A percentile compares a stretch with the other conserved stretches of the same genome.
Conservation (phyloP, 2,329 filamentous ascomycete species). For the Dendrostoma leiphaemia region DNA sequence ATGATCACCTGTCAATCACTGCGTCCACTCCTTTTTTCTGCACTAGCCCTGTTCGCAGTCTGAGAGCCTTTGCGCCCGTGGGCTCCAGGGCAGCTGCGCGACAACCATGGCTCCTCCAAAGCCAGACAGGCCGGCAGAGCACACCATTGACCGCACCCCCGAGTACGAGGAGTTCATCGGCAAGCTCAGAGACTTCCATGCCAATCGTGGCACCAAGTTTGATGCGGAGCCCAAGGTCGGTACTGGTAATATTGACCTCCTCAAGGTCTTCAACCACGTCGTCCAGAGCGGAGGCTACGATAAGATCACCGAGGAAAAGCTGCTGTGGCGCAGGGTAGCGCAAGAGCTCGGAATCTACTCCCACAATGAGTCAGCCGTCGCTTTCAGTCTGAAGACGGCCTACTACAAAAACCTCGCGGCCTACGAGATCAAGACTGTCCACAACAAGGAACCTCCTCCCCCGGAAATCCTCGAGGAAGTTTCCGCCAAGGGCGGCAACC, state of each 20-base stretch:
- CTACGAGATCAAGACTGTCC: constrained; percentile 78
- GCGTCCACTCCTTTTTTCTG: background rate
- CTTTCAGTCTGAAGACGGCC: constrained; percentile 80
- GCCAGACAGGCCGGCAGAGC: constrained; percentile 21
- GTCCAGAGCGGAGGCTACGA: constrained; percentile 81
- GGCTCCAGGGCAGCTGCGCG: constrained; percentile 1
- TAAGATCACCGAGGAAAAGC: constrained; percentile 76
- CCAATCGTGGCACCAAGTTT: constrained; percentile 74
- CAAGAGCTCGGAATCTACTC: constrained; percentile 73
- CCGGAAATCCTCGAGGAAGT: constrained; percentile 86
- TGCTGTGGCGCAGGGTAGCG: constrained; percentile 80
- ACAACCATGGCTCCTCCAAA: constrained; percentile 33
- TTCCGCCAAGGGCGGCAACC: constrained; percentile 77
- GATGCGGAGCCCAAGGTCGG: constrained; percentile 82
- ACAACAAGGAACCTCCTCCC: constrained; percentile 78
- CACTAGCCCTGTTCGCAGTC: background rate
- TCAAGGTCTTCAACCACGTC: constrained; percentile 76
- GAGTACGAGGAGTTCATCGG: constrained; percentile 80
- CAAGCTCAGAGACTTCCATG: constrained; percentile 70
- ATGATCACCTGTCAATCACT: no score
- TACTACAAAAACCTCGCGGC: constrained; percentile 90
- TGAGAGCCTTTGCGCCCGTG: background rate
- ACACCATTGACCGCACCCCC: constrained; percentile 55
- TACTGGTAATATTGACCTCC: constrained; percentile 70
- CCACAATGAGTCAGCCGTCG: constrained; percentile 75